Percentiles rank a stretch among this genome's conserved stretches.
Conservation (phyloP, 2,329 filamentous ascomycete genomes). For the Tolypocladium ophioglossoides region DNA sequence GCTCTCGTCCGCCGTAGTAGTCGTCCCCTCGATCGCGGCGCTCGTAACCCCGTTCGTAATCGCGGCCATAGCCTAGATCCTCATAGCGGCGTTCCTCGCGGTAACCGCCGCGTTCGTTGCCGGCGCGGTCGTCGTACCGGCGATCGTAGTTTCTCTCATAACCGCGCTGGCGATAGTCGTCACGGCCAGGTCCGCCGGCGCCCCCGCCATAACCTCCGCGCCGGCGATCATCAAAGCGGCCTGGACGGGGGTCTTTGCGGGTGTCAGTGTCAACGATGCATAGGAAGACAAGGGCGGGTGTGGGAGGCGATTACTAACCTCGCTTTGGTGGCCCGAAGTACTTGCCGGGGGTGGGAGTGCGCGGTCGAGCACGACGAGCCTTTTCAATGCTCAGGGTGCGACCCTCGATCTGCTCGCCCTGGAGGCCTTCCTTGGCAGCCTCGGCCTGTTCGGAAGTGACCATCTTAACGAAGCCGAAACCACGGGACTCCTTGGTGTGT, state of each 20-base stretch:
- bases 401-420: conserved; percentile 90
- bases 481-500: conserved; percentile 95
- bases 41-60: conserved; percentile 47
- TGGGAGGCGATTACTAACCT: conserved; percentile 47
- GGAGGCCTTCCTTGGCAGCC: conserved; percentile 89
- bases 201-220: conserved; percentile 47
- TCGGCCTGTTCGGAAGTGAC: conserved; percentile 89
- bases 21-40: conserved; percentile 35
- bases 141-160: conserved; percentile 32
- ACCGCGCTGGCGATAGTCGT: conserved; percentile 48
- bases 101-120: conserved; percentile 39
- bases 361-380: conserved; percentile 86
- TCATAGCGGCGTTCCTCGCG: conserved; percentile 36
- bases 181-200: conserved; percentile 35
- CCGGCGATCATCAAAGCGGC: conserved; percentile 50
- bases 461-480: conserved; percentile 99
- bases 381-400: conserved; percentile 98
- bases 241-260: conserved; percentile 23
- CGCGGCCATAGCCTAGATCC: conserved; percentile 38
- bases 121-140: conserved; percentile 29
- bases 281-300: neutral
- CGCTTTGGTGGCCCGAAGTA: conserved; percentile 98
- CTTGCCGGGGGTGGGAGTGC: conserved; percentile 94
- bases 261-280: neutral
- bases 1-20: conserved; percentile 25